Evolutionary conservation across 768 basidiomycete genomes (phyloP).

Genomic region (Suillus plorans): DNA sequence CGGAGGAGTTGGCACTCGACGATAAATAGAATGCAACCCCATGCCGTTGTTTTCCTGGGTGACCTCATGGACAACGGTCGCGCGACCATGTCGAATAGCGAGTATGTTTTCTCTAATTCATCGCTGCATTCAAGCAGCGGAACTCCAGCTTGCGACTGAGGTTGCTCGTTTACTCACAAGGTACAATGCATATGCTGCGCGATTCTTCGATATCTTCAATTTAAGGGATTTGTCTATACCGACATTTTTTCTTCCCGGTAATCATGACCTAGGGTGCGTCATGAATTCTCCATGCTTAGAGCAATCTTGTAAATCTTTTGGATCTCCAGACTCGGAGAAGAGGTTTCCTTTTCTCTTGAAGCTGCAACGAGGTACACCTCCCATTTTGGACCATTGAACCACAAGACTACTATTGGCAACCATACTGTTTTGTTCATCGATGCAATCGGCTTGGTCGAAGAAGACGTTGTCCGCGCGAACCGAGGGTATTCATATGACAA

Average conservation of each 20-base stretch:
- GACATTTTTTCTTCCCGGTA: slow-evolving; percentile 79
- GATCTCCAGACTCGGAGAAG: slow-evolving; percentile 28
- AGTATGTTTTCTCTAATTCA: slow-evolving; percentile 51
- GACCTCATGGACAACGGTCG: slow-evolving; percentile 93
- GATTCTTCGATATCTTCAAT: slow-evolving; percentile 74
- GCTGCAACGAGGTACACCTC: slow-evolving; percentile 58
- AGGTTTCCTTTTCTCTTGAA: slow-evolving; percentile 37
- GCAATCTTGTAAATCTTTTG: slow-evolving; percentile 8
- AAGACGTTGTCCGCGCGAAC: slow-evolving; percentile 55
- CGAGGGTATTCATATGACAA: slow-evolving; percentile 39
- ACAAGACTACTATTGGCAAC: slow-evolving; percentile 61
- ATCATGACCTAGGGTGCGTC: slow-evolving; percentile 82
- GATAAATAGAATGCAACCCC: slow-evolving; percentile 50
- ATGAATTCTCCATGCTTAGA: slow-evolving; percentile 6
- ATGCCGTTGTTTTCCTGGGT: slow-evolving; percentile 80
- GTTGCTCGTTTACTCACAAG: slow-evolving; percentile 39
- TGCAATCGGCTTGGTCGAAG: slow-evolving; percentile 71
- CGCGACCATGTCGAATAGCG: slow-evolving; percentile 54
- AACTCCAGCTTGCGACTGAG: slow-evolving; percentile 9
- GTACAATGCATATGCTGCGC: slow-evolving; percentile 65
- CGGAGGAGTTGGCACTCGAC: slow-evolving; percentile 82
- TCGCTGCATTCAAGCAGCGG: background rate
- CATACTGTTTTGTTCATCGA: slow-evolving; percentile 75
- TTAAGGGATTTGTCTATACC: slow-evolving; percentile 43
- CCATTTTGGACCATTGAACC: slow-evolving; percentile 77